Base-by-base conservation (phyloP, 2,329 filamentous ascomycete genomes). In the Nemania sp. region DNA sequence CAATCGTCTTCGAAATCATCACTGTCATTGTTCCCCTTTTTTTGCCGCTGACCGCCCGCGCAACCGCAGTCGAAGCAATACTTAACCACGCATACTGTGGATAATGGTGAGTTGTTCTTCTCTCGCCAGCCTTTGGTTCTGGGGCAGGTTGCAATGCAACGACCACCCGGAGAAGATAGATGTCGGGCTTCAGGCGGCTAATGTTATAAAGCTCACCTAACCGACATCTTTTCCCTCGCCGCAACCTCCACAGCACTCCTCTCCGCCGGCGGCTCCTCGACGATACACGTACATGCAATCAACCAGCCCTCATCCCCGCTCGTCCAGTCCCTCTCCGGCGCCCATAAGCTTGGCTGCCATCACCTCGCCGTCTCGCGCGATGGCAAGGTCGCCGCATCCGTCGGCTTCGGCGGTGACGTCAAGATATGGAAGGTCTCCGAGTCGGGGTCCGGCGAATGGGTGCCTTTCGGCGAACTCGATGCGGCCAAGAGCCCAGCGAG, bases 11-110 rank as follows among this genome's bases (percentile, higher is more conserved):
- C 5, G 25, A 34, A 17, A 43, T 20, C 7, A 50, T 17, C 13
- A 34, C 2, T 40, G 7, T 35, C 40, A 12, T 46, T 9, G 13
- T 21, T 15, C 20, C 21, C 57, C 40, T n/a, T 21, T 20, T 20
- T 37, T 40, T 25, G 20, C 46, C 25, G 42, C 53, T 64, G 59
- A 64, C 54, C 49, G n/a, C 35, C 37, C 45, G 3, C 25, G 7
- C 29, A 20, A n/a, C n/a, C 35, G n/a, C 60, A 97, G 95, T 99
- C 95, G 57, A 98, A 98, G 81, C 95, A 98, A 88, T 99, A 97
- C 76, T 85, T 99, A 65, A 96, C 94, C 71, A 90, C 90, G 68
- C 91, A 97, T 76, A 94, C 92, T 45, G 86, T 97, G 75, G 90
- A 96, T 74, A 86, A 92, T 80, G 92, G 91, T 91, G 75, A 75